Evolutionary conservation across 331 rosid genomes (phyloP), one percentile per base, ranked within the genome.

Genomic region (Pyrus hybrid): DNA sequence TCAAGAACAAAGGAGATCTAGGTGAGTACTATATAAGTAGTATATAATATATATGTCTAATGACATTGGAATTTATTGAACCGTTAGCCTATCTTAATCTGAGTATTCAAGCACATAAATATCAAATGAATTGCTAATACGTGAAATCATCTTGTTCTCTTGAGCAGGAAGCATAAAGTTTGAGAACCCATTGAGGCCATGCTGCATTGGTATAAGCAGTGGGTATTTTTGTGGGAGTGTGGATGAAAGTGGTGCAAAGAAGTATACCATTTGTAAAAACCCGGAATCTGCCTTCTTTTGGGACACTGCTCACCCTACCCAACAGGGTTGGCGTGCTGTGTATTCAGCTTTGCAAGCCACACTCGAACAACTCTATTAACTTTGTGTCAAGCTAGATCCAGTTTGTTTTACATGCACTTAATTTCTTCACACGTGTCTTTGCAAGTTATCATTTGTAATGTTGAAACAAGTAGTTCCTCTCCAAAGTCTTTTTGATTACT

Each of bases 321-420:
- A 93, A 35, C 87, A 90, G 30, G 98, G 96, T 1, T 93, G 98
- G 98, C 79, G 68, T 5, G 93, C 96, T 13, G 91, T 93, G 10
- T 88, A 83, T 79, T 84, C 87, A 72, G 78, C 77, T 76, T 75
- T 71, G 49, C 79, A 80, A 75, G 70, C 79, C 62, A 83, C 76
- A 62, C 68, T 85, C 26, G 76, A 72, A 14, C 72, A 82, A 60
- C 71, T 85, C 26, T 65, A 74, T 43, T 66, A 35, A 66, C 57
- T 51, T 51, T 51, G 57, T 51, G 10, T 2, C 57, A 17, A 51
- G 57, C 57, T 51, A 51, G 57, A 51, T 4, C 26, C 43, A n/a
- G 70, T 37, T 20, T 12, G 70, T 35, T 21, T 66, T 66, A 25
- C 6, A 21, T 33, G 70, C 51, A 6, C 45, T 10, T 37, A 8